Percentiles rank a stretch among this genome's conserved stretches.
These are phyloP conservation scores for Batrachochytrium dendrobatidis DNA, from an alignment of 371 early-diverging fungal species.

Conservation along the genomic window DNA sequence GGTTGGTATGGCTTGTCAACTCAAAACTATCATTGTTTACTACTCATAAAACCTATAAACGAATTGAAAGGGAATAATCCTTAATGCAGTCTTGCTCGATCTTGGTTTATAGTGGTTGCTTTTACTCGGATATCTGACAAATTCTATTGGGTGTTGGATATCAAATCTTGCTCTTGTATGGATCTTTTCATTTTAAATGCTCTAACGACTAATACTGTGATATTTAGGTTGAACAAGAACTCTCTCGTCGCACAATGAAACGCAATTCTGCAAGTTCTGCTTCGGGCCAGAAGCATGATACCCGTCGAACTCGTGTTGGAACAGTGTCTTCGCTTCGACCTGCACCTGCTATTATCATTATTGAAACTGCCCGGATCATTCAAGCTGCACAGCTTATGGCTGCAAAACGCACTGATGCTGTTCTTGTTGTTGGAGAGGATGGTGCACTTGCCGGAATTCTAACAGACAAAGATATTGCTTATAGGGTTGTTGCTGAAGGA, in stretches of 20 bases:
- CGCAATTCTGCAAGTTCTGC: conserved; percentile 5
- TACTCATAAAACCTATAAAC: no score
- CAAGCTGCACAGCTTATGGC: conserved; percentile 96
- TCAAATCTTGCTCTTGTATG: no score
- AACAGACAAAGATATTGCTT: conserved; percentile 82
- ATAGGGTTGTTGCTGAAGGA: conserved; percentile 80
- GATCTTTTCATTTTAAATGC: no score
- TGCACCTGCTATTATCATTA: conserved; percentile 80
- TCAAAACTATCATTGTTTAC: no score
- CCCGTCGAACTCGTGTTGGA: conserved; percentile 24
- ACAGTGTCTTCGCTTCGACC: conserved; percentile 86
- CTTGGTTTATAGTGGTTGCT: no score
- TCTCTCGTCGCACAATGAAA: conserved; percentile 15
- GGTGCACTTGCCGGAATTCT: conserved; percentile 90
- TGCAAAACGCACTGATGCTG: conserved; percentile 94
- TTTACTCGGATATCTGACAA: no score
- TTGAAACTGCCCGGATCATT: conserved; percentile 76
- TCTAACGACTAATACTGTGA: no score
- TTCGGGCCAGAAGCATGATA: background rate
- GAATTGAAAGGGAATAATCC: no score
- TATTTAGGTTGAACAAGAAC: conserved; percentile 28
- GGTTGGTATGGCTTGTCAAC: no score
- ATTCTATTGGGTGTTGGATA: no score
- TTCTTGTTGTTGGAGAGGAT: conserved; percentile 79
- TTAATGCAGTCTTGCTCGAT: no score